Conservation (phyloP, 2,329 filamentous ascomycete genomes). For the Xenoacremonium recifei region DNA sequence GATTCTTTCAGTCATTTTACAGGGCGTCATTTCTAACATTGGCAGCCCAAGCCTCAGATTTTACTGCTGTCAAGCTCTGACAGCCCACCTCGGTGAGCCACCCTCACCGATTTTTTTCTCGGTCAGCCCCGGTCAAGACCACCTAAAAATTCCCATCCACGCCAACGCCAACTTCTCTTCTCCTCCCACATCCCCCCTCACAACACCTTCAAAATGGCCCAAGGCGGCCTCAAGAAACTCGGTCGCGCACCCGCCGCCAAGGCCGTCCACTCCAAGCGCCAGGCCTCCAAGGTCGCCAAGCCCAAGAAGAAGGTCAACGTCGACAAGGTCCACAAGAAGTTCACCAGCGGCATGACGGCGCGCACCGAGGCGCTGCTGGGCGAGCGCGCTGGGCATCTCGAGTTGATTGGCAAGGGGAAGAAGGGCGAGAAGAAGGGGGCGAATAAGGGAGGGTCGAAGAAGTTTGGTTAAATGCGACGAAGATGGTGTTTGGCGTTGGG, state of each 20-base stretch:
- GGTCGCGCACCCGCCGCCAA: slow-evolving; percentile 39
- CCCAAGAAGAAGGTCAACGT: slow-evolving; percentile 44
- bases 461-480: slow-evolving; percentile 57
- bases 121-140: neutral
- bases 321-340: slow-evolving; percentile 55
- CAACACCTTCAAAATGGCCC: slow-evolving; percentile 49
- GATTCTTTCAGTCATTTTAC: neutral
- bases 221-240: slow-evolving; percentile 52
- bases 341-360: slow-evolving; percentile 51
- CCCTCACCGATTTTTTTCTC: neutral
- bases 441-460: slow-evolving; percentile 50
- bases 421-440: slow-evolving; percentile 41
- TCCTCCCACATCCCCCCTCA: neutral
- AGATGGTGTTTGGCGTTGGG: too few species aligned
- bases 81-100: too few species aligned
- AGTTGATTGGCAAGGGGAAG: slow-evolving; percentile 57
- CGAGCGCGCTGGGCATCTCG: slow-evolving; percentile 58
- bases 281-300: slow-evolving; percentile 48
- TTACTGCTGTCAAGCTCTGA: too few species aligned
- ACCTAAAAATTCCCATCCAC: slow-evolving; percentile 1
- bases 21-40: too few species aligned
- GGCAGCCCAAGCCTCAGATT: too few species aligned
- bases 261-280: slow-evolving; percentile 40
- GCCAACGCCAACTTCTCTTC: neutral
- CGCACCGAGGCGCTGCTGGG: slow-evolving; percentile 58